phyloP scores from a whole-genome alignment of 768 basidiomycete species.

The Boletellus ananiceps region DNA sequence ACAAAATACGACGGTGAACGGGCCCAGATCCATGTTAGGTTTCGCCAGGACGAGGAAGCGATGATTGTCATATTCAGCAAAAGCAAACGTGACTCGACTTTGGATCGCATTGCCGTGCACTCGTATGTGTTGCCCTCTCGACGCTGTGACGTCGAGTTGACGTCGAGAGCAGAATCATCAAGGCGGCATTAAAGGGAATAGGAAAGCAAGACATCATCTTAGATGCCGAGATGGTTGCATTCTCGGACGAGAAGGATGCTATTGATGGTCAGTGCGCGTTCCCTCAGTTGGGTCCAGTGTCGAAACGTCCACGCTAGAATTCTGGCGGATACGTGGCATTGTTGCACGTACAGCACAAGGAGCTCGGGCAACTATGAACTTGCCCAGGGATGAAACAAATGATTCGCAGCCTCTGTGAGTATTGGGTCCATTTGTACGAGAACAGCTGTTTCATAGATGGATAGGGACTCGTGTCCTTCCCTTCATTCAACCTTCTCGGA shows the following conservation, averaged over 20 bases:
- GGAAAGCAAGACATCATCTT: conserved; percentile 45
- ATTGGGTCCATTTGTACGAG: conserved; percentile 1
- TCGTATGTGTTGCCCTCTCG: conserved; percentile 21
- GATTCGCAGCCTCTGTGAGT: conserved; percentile 21
- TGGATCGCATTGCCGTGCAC: conserved; percentile 68
- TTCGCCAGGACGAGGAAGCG: conserved; percentile 33
- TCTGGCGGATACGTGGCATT: conserved; percentile 66
- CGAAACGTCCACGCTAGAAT: conserved; percentile 44
- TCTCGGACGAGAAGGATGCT: conserved; percentile 45
- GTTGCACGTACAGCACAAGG: conserved; percentile 57
- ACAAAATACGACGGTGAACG: conserved; percentile 95
- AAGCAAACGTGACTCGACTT: conserved; percentile 77
- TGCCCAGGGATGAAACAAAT: conserved; percentile 15
- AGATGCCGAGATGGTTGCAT: conserved; percentile 92
- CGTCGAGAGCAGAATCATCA: conserved; percentile 45
- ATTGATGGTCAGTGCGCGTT: conserved; percentile 61
- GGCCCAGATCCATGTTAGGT: conserved; percentile 84
- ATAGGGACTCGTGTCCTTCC: conserved; percentile 38
- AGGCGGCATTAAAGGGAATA: conserved; percentile 47
- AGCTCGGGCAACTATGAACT: conserved; percentile 34
- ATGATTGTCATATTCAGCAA: conserved; percentile 83
- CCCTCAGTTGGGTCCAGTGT: background rate
- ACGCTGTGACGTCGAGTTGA: background rate
- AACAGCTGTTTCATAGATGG: background rate
- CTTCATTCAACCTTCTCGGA: conserved; percentile 36